These are phyloP conservation scores for Xylaria sp. DNA, from an alignment of 2,329 filamentous ascomycete species.

Conservation along the genomic window DNA sequence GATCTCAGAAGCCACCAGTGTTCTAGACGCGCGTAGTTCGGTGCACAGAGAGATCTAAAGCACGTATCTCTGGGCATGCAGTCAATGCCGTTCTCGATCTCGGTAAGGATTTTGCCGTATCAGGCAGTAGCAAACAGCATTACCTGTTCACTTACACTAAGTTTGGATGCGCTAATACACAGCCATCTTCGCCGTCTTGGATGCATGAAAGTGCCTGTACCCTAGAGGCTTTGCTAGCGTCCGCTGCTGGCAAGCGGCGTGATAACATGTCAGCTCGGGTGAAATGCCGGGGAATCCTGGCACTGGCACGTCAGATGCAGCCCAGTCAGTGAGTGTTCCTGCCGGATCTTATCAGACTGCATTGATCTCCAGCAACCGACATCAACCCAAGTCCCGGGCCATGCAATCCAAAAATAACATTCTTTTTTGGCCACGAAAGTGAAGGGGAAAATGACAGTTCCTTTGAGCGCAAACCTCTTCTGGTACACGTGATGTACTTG, in stretches of 20 bases:
- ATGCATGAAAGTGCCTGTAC: not conserved
- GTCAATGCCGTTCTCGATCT: slow-evolving; percentile 9
- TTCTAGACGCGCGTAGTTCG: slow-evolving; percentile 20
- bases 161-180: not conserved
- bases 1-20: not conserved
- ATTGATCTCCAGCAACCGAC: slow-evolving; percentile 21
- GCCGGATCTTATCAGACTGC: slow-evolving; percentile 29
- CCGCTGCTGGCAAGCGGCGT: slow-evolving; percentile 27
- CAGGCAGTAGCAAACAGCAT: not conserved
- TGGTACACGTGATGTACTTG: slow-evolving; percentile 19
- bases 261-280: slow-evolving; percentile 27
- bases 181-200: not conserved
- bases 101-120: slow-evolving; percentile 20
- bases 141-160: not conserved
- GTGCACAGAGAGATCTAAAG: slow-evolving; percentile 16
- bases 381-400: not conserved
- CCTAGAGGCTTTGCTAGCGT: slow-evolving; percentile 19
- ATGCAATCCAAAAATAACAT: not conserved
- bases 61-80: slow-evolving; percentile 4
- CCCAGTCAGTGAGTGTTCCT: slow-evolving; percentile 24
- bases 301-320: slow-evolving; percentile 32
- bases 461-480: slow-evolving; percentile 26
- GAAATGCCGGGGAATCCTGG: slow-evolving; percentile 33
- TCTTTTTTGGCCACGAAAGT: not conserved
- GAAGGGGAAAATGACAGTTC: slow-evolving; percentile 20